Conservation (phyloP, 2,329 filamentous ascomycete species). For the Tolypocladium ophioglossoides region DNA sequence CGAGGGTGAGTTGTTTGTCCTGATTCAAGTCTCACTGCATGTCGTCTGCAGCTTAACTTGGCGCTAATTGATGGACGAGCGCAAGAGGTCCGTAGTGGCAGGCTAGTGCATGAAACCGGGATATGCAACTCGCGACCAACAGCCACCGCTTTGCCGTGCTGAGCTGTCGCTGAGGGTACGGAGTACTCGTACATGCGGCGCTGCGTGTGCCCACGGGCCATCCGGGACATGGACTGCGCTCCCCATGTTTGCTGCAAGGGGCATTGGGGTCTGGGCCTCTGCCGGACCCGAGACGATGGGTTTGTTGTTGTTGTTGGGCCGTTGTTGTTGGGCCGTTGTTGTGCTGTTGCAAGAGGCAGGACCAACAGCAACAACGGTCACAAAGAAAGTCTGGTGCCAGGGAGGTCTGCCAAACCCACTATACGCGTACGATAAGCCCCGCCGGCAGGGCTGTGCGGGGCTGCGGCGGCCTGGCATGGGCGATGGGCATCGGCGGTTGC, state of each 20-base stretch:
- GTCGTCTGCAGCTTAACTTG: not conserved
- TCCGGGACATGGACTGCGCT: not conserved
- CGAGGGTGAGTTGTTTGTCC: not conserved
- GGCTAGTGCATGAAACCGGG: not conserved
- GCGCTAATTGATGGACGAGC: not conserved
- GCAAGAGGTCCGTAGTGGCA: not conserved
- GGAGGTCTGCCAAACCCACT: too few species aligned
- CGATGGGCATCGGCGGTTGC: not conserved
- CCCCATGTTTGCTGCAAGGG: not conserved
- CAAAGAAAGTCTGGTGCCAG: not conserved
- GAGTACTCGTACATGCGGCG: not conserved
- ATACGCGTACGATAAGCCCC: not conserved
- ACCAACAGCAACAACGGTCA: not conserved
- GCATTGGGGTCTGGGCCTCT: not conserved
- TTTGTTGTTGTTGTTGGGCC: too few species aligned
- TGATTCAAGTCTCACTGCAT: not conserved
- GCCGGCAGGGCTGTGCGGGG: not conserved
- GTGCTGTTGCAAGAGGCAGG: not conserved
- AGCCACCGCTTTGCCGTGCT: not conserved
- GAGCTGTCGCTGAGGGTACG: not conserved
- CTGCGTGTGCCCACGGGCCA: not conserved
- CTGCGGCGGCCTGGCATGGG: too few species aligned
- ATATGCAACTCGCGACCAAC: not conserved
- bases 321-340: not conserved
- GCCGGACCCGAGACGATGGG: not conserved